These are phyloP conservation scores for Eudorina sp. DNA, from an alignment of 139 green algal genomes.

Conservation along the genomic window DNA sequence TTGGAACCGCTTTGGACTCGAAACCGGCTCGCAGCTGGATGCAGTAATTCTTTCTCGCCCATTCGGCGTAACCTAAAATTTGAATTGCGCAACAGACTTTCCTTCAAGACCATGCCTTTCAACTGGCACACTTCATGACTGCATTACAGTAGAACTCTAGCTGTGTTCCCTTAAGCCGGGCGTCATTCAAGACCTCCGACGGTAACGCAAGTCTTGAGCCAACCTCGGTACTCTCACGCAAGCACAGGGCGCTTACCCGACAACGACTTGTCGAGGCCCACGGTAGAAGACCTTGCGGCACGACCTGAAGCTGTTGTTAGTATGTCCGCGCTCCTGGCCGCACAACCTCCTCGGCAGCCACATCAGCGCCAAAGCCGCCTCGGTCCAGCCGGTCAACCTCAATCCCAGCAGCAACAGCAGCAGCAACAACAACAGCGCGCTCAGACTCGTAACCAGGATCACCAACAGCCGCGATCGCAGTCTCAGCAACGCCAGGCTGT, in stretches of 20 bases:
- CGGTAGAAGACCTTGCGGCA: not conserved
- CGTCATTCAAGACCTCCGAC: too few species aligned
- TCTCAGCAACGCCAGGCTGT: not conserved
- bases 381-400: not conserved
- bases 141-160: too few species aligned
- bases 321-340: constrained; percentile 12
- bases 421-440: constrained; percentile 29
- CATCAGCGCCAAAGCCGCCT: not conserved
- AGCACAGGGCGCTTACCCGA: not conserved
- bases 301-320: not conserved
- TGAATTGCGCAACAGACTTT: too few species aligned
- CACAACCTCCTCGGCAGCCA: not conserved
- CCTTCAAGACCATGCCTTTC: too few species aligned
- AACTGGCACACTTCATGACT: too few species aligned
- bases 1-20: too few species aligned
- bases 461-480: not conserved
- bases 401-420: not conserved
- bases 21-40: too few species aligned
- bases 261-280: not conserved
- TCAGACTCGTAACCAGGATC: not conserved
- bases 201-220: not conserved
- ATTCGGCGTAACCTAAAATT: too few species aligned
- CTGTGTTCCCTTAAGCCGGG: too few species aligned
- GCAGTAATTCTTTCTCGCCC: too few species aligned
- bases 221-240: constrained; percentile 20